These are phyloP conservation scores for Neurospora africana DNA, from an alignment of 495 filamentous ascomycete genomes.

Conservation along the genomic window DNA sequence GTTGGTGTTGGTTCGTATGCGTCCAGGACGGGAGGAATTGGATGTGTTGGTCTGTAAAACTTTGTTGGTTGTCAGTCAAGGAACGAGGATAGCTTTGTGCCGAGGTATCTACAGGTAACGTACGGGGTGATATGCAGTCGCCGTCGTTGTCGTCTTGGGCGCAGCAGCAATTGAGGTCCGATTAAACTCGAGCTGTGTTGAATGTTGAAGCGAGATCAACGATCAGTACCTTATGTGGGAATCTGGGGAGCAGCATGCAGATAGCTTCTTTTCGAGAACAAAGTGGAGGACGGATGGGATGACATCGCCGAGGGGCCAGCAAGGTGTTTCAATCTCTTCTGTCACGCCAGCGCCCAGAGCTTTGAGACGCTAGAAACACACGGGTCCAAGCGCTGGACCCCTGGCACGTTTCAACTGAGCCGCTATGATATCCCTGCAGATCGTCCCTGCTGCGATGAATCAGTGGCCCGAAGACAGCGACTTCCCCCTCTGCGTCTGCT, in stretches of 20 bases:
- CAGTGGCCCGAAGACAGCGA: not conserved
- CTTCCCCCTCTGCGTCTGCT: not conserved
- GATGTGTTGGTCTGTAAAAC: not conserved
- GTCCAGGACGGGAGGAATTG: not conserved
- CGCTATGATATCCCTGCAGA: not conserved
- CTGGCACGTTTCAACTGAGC: slow-evolving; percentile 20
- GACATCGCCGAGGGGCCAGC: not conserved
- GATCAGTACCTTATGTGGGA: not conserved
- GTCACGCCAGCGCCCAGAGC: not conserved
- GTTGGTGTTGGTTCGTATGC: not conserved
- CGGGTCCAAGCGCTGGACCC: slow-evolving; percentile 17
- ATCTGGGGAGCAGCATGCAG: not conserved
- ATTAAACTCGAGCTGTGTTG: not conserved
- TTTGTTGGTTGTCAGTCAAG: not conserved
- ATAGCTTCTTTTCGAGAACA: not conserved
- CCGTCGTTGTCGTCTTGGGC: not conserved
- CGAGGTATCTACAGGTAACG: not conserved
- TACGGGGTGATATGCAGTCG: not conserved
- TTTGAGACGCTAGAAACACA: slow-evolving; percentile 24
- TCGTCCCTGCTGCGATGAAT: not conserved
- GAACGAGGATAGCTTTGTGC: not conserved
- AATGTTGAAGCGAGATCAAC: not conserved
- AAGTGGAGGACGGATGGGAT: not conserved
- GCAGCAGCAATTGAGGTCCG: not conserved
- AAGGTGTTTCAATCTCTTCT: not conserved